Percentiles rank a stretch among this genome's conserved stretches.
Evolutionary conservation across 169 alveolate species (phyloP).

Genomic region (Plasmodium relictum): DNA sequence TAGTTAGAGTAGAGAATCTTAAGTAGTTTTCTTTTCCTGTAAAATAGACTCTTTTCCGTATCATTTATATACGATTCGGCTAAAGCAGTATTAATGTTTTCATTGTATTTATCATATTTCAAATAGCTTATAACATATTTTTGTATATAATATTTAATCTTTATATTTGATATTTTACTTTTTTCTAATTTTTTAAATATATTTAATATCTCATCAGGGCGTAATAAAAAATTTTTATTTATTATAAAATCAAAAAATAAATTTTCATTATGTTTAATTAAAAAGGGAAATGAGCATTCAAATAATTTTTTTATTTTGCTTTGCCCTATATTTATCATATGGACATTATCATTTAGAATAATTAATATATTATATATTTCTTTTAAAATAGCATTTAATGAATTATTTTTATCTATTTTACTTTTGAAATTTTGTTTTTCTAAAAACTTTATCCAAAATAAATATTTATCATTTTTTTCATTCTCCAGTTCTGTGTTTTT

Average conservation of each 20-base stretch:
- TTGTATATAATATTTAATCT: slow-evolving; percentile 42
- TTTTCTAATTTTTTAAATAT: slow-evolving; percentile 23
- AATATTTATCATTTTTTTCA: not conserved
- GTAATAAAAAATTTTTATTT: slow-evolving; percentile 30
- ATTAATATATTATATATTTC: slow-evolving; percentile 53
- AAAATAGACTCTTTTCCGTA: slow-evolving; percentile 34
- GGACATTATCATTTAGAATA: slow-evolving; percentile 35
- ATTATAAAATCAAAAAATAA: slow-evolving; percentile 31
- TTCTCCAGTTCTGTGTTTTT: not conserved
- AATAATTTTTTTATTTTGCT: slow-evolving; percentile 38
- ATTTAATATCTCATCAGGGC: slow-evolving; percentile 37
- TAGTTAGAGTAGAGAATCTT: slow-evolving; percentile 13
- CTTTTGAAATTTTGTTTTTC: slow-evolving; percentile 6
- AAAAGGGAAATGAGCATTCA: slow-evolving; percentile 56
- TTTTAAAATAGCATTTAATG: slow-evolving; percentile 13
- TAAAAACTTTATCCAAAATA: slow-evolving; percentile 9
- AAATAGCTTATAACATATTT: slow-evolving; percentile 43
- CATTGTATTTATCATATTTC: slow-evolving; percentile 52
- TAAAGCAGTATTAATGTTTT: slow-evolving; percentile 39
- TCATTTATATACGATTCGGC: slow-evolving; percentile 44
- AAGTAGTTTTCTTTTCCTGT: slow-evolving; percentile 39
- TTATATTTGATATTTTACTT: not conserved
- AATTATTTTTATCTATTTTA: slow-evolving; percentile 3
- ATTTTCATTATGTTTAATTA: slow-evolving; percentile 56
- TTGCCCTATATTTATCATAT: slow-evolving; percentile 23